Evolutionary conservation across 225 moss, liverwort and hornwort species (phyloP), one percentile per base, ranked within the genome.

Genomic region (Bryum argenteum): DNA sequence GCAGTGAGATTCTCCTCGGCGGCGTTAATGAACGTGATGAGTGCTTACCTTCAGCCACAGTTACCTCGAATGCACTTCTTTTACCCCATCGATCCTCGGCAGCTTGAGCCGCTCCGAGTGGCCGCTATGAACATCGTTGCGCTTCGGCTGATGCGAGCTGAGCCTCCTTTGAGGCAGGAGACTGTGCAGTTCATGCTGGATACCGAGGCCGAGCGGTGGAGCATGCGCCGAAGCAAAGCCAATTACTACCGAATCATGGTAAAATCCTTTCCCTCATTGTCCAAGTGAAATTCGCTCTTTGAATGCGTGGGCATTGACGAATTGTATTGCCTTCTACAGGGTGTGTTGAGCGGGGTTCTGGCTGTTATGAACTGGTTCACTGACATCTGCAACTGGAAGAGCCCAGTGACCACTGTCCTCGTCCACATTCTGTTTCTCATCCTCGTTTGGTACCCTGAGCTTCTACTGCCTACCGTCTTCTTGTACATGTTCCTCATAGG

Each of bases 101-200:
- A 98, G 72, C 53, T 77, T 68, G 94, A 92, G 59, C 69, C 71
- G 24, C 76, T 98, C 23, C 87, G 94, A 15, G 84, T 92, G 65
- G 90, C 91, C 6, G 98, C 98, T 0, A 92, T 98, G 98, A 98
- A 98, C 71, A 91, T 98, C 1, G 94, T 98, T 10, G 92, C 94
- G 3, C 76, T 94, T 1, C 73, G 89, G 65, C 55, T 98, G 10
- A 94, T 94, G 79, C 77, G 88, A 0, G 88, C 92, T 1, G 94
- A 94, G 58, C 94, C 98, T 47, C 89, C 94, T 3, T 62, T 98
- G 44, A 60, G 84, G 13, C 94, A 92, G 65, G 98, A 98, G 60
- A 89, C 89, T 0, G 92, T 92, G 6, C 92, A 85, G n/a, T 98
- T 87, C 11, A 91, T 98, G 86, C 74, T 94, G 11, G 98, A 94